Percentiles rank a stretch among this genome's conserved stretches.
These are phyloP conservation scores for Colletotrichum filicis DNA, from an alignment of 2,329 filamentous ascomycete genomes.

Conservation along the genomic window DNA sequence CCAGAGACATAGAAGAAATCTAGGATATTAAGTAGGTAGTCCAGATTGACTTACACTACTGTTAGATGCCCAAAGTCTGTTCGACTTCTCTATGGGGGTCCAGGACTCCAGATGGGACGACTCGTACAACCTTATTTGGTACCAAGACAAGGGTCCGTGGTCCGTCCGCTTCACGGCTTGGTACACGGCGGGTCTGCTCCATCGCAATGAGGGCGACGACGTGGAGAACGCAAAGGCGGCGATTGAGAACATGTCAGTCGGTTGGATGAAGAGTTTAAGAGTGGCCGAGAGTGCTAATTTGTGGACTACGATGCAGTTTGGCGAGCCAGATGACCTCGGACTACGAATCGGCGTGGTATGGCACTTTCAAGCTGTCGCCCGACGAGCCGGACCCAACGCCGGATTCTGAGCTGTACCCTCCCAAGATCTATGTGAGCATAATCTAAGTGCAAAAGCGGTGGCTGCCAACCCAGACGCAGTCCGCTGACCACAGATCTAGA, in stretches of 20 bases:
- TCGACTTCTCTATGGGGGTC: constrained; percentile 53
- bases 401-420: constrained; percentile 45
- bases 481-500: constrained; percentile 2
- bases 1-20: rapidly evolving
- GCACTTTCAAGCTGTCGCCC: constrained; percentile 52
- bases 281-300: neutral
- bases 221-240: constrained; percentile 47
- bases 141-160: constrained; percentile 54
- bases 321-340: constrained; percentile 48
- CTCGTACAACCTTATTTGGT: constrained; percentile 54
- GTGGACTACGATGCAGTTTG: constrained; percentile 37
- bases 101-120: constrained; percentile 52
- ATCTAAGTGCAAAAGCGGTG: neutral
- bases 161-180: constrained; percentile 55
- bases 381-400: constrained; percentile 51
- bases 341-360: constrained; percentile 53
- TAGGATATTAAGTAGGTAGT: neutral
- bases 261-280: neutral
- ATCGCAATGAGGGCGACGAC: constrained; percentile 48
- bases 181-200: constrained; percentile 51
- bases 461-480: too few species aligned
- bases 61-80: constrained; percentile 48
- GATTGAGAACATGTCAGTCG: constrained; percentile 46
- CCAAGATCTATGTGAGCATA: constrained; percentile 44
- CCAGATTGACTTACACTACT: neutral